Base-by-base conservation (phyloP, 129 eudicot genomes). In the Chrysanthemum lavandulifolium region DNA sequence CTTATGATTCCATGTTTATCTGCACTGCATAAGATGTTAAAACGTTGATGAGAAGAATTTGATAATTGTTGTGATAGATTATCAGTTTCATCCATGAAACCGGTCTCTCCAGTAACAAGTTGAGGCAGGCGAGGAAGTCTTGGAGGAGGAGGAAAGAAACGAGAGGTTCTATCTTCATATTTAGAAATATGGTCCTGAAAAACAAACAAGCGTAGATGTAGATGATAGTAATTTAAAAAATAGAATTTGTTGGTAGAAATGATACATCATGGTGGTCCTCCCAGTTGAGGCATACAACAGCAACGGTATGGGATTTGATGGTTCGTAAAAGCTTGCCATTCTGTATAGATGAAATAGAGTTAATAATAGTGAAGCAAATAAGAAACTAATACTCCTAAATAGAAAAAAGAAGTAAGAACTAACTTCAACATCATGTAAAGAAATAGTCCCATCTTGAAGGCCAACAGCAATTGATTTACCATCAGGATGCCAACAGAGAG, bases 401-500 rank as follows among this genome's bases (percentile, higher is more conserved):
- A 23, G 61, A 54, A 56, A 19, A 47, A 48, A 51, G 48, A 23
- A 47, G 48, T 16, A 31, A 31, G 59, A 76, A 78, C 96, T 79
- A 76, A 94, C 99, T 82, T 94, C 99, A 61, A 94, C 99, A 80
- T 94, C 96, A 73, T 87, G 96, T 87, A 90, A 73, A n/a, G 96
- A 85, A 16, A 88, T 90, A 21, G 96, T 81, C 70, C 99, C 99
- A 69, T 94, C 99, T 79, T 94, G 97, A 80, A 88, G 96, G 58
- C 99, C 99, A 62, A 88, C 86, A 13, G 97, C 99, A 56, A 94
- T 82, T 67, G 88, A 93, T 86, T 90, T 94, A 75, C 99, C 99
- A 79, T 94, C 99, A 5, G 99, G 99, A 73, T 96, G 96, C 99
- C 99, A 94, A 62, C 99, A 94, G 76, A 94, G 60, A 65, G 99